These are phyloP conservation scores for Mycena sanguinolenta DNA, from an alignment of 768 basidiomycete genomes.

Conservation along the genomic window DNA sequence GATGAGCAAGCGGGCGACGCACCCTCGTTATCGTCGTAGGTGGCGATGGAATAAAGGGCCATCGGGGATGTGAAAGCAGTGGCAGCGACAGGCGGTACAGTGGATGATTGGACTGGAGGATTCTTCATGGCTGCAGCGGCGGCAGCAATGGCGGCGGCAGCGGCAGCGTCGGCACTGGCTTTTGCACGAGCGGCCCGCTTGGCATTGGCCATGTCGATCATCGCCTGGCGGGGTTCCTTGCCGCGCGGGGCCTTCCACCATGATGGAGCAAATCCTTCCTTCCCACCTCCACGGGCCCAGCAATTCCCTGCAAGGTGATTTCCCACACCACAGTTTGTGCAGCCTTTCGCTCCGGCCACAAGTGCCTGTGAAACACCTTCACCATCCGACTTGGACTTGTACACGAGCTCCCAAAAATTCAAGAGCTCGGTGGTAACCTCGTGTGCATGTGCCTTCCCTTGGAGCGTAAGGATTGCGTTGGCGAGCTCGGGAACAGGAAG, in stretches of 20 bases:
- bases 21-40: conserved; percentile 12
- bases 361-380: neutral
- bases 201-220: neutral
- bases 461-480: conserved; percentile 2
- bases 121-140: neutral
- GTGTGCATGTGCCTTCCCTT: neutral
- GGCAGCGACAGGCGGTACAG: neutral
- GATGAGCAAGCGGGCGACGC: neutral
- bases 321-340: conserved; percentile 38
- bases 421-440: neutral
- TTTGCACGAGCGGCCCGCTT: too few species aligned
- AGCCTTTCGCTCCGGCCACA: neutral
- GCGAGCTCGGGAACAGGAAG: conserved; percentile 17
- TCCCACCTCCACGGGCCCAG: conserved; percentile 45
- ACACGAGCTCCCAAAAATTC: neutral
- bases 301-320: conserved; percentile 38
- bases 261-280: conserved; percentile 32
- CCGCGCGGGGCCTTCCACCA: too few species aligned
- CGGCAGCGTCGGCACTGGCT: neutral
- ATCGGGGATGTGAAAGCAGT: conserved; percentile 10
- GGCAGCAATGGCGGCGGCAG: too few species aligned
- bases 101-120: too few species aligned
- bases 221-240: too few species aligned
- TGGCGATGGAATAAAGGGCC: conserved; percentile 25
- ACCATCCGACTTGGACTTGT: neutral